Conservation (phyloP, 1,139 yeast species). For the Blastobotrys niveus region DNA sequence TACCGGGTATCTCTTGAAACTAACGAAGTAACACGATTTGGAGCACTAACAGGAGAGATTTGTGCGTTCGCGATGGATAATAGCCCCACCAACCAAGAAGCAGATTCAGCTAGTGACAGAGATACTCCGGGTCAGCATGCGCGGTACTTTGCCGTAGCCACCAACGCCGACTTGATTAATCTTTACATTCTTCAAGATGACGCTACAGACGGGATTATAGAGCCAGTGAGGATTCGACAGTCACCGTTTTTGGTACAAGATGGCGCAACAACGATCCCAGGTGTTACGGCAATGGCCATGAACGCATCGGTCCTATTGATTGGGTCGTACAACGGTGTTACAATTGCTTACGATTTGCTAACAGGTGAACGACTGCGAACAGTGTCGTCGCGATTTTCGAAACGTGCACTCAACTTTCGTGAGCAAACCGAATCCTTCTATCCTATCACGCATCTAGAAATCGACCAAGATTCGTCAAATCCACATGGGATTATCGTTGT, state of each 20-base stretch:
- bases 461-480: constrained; percentile 42
- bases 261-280: constrained; percentile 29
- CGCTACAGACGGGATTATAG: constrained; percentile 24
- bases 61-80: constrained; percentile 24
- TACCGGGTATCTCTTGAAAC: background rate
- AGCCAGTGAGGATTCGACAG: constrained; percentile 26
- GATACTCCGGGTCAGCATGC: constrained; percentile 53
- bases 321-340: constrained; percentile 60
- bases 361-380: constrained; percentile 53
- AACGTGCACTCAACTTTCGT: constrained; percentile 35
- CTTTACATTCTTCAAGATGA: constrained; percentile 41
- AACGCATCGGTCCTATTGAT: constrained; percentile 46
- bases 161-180: constrained; percentile 36
- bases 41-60: constrained; percentile 13
- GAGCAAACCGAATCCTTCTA: constrained; percentile 20
- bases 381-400: constrained; percentile 45
- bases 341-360: constrained; percentile 56
- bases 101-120: constrained; percentile 23
- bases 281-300: constrained; percentile 39
- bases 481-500: constrained; percentile 52
- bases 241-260: constrained; percentile 30
- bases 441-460: constrained; percentile 42
- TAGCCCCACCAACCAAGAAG: constrained; percentile 20
- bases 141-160: constrained; percentile 43
- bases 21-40: background rate